Evolutionary conservation across 164 flowering plant species (phyloP), one percentile per base, ranked within the genome.

Genomic region (Annona cherimola): DNA sequence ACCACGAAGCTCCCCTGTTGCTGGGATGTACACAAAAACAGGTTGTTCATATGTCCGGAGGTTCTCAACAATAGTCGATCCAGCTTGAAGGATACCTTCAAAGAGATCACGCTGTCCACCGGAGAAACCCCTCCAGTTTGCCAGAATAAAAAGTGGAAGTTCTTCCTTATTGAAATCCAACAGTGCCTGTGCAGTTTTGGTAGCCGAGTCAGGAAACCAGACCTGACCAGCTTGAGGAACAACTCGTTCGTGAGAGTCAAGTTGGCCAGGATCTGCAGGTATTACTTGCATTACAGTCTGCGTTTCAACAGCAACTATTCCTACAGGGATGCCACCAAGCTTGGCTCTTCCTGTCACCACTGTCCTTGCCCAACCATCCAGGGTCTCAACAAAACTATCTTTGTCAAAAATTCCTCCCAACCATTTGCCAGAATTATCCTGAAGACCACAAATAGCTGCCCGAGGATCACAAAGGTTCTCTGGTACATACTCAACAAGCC

Each of bases 221-320:
- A 96, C 99, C 80, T 96, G 99, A 67, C 99, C 99, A 3, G 99
- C 99, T 83, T 93, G 98, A 20, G 98, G 98, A 12, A 93, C 97
- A 68, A 93, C 92, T 77, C 99, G 82, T 79, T 96, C 99, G 69
- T 88, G 93, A 26, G 99, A 96, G 80, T 96, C 99, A 19, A 90
- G 97, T 84, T 96, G 99, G 64, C 99, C 99, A 14, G 99, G 99
- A 64, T 96, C 99, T 4, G 99, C 99, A 66, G 99, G 99, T 61
- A 96, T 96, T 16, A 93, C 86, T 80, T 96, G 99, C 97, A 90
- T 92, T 79, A 96, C 83, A 4, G 99, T 93, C 79, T 93, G 98
- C 20, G 99, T 96, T 85, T 96, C 99, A 60, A 93, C 98, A 59
- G 99, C 98, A 50, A 96, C 88, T 39, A 96, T 85, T 71, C 99